Percentiles rank a stretch among this genome's conserved stretches.
Conservation (phyloP, 2,329 filamentous ascomycete species). For the Knufia fluminis region DNA sequence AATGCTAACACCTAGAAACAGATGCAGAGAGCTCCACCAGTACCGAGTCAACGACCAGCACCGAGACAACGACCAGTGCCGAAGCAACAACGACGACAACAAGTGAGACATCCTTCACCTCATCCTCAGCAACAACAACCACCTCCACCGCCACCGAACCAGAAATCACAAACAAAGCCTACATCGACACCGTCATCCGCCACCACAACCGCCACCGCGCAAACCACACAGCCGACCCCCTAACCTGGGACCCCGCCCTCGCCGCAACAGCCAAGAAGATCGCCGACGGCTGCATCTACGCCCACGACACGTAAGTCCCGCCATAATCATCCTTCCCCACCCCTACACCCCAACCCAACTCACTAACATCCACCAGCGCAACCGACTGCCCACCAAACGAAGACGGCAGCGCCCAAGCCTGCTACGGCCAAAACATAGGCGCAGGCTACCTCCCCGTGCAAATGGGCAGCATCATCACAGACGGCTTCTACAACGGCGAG, state of each 20-base stretch:
- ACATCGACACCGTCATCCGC: constrained; percentile 37
- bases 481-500: constrained; percentile 84
- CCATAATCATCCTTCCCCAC: background rate
- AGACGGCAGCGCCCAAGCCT: constrained; percentile 30
- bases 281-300: constrained; percentile 60
- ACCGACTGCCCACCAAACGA: constrained; percentile 36
- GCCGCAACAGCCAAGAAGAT: constrained; percentile 54
- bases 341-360: background rate
- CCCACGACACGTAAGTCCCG: constrained; percentile 64
- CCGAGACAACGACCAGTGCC: background rate
- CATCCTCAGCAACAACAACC: background rate
- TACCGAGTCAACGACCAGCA: background rate
- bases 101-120: background rate
- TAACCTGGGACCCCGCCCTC: constrained; percentile 58
- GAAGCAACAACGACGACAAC: background rate
- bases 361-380: constrained; percentile 28
- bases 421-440: constrained; percentile 89
- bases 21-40: background rate
- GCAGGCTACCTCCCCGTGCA: constrained; percentile 42
- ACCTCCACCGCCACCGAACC: constrained; percentile 7
- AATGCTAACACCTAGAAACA: background rate
- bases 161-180: constrained; percentile 15
- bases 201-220: constrained; percentile 79
- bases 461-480: constrained; percentile 59
- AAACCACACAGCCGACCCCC: constrained; percentile 62